These are phyloP conservation scores for Chernovozyma sophiae-reginae DNA, from an alignment of 1,139 yeast species.

Conservation along the genomic window DNA sequence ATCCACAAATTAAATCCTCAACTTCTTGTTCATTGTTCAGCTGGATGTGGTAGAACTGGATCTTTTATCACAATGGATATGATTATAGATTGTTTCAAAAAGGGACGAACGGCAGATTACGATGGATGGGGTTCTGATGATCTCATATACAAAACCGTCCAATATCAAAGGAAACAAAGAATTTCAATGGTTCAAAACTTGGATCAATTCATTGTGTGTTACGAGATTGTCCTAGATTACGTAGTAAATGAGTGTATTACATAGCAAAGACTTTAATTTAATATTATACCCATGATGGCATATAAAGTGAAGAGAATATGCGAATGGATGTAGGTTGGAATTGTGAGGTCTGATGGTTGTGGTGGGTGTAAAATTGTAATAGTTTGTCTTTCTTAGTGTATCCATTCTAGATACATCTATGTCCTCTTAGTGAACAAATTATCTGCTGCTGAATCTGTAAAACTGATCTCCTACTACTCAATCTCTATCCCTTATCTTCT, in stretches of 20 bases:
- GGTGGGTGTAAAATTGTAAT: too few relatives aligned
- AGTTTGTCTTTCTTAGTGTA: too few relatives aligned
- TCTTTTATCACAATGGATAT: slow-evolving; percentile 60
- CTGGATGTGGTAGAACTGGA: slow-evolving; percentile 84
- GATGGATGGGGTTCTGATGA: slow-evolving; percentile 34
- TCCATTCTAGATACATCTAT: too few relatives aligned
- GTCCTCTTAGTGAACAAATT: too few relatives aligned
- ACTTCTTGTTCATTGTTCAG: slow-evolving; percentile 63
- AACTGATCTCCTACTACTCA: too few relatives aligned
- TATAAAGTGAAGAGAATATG: too few relatives aligned
- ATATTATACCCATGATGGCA: too few relatives aligned
- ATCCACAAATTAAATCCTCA: slow-evolving; percentile 18
- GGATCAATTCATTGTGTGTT: slow-evolving; percentile 42
- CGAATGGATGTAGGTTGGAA: too few relatives aligned
- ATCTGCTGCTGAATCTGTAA: too few relatives aligned
- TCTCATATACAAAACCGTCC: slow-evolving; percentile 45
- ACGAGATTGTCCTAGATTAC: slow-evolving; percentile 34
- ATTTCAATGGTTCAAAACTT: slow-evolving; percentile 46
- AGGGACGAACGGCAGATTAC: slow-evolving; percentile 7
- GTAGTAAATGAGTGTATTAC: slow-evolving; percentile 12
- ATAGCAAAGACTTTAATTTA: too few relatives aligned
- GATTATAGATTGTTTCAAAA: slow-evolving; percentile 17
- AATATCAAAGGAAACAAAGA: slow-evolving; percentile 39
- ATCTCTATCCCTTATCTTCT: too few relatives aligned
- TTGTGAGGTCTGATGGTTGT: too few relatives aligned